Base-by-base conservation (phyloP, 140 eudicot genomes). In the Oenanthe javanica region DNA sequence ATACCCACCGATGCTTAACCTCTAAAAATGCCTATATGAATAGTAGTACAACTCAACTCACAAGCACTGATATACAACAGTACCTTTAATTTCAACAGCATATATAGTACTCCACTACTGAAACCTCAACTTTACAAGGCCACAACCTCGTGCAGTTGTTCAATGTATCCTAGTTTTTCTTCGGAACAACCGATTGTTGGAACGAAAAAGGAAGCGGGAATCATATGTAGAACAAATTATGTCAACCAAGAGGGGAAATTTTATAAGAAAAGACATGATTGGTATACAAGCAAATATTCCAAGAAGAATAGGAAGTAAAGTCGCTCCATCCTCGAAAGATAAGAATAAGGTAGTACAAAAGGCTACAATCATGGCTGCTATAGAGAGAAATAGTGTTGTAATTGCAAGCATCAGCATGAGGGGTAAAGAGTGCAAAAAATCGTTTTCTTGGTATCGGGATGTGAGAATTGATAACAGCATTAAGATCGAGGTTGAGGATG, bases 391-490 rank as follows among this genome's bases (percentile, higher is more conserved):
- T 16, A 82, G 79, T 9, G 84, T 84, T 4, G 70, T 5, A 5
- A 80, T 54, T 43, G 79, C 84, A 19, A 84, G 14, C 57, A 81
- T 61, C 74, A 76, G n/a, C 51, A 66, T 85, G 36, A 51, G 11
- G 5, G 88, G 86, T 75, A 75, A 80, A 6, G 87, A 21, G 40
- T 64, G 48, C 27, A 54, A 49, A 51, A 84, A 84, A 47, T 84
- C 87, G 0, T 13, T 25, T 59, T 81, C 67, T 46, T 63, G 77
- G 36, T 80, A 82, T 42, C 80, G 78, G n/a, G 86, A 86, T 6
- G 79, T 78, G 47, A 79, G 61, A 36, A 85, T 82, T 57, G 79
- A 82, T 16, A 85, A 50, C 80, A 82, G 81, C 83, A 79, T 50
- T 36, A 85, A 36, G 75, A 82, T 72, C 5, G 89, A 86, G 72